Evolutionary conservation across 176 grass and related monocot species (phyloP), one percentile per base, ranked within the genome.

Genomic region (Oropetium thomaeum): DNA sequence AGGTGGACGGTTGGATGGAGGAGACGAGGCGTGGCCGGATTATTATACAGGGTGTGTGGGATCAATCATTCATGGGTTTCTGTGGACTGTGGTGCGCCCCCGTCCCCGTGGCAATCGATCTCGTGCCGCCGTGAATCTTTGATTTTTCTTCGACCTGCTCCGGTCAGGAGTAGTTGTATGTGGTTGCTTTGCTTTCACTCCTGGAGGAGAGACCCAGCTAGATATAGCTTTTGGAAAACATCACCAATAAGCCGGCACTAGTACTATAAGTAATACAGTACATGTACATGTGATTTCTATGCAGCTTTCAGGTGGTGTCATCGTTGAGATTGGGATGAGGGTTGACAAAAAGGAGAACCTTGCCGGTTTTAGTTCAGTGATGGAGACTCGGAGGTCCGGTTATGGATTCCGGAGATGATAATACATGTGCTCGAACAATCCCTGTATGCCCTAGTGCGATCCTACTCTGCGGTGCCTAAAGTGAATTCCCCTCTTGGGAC

Each of bases 101-200:
- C 45, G n/a, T 49, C 9, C n/a, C 14, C 10, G 16, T 16, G 17
- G 33, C 40, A 30, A n/a, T n/a, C 28, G 27, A 19, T 53, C n/a
- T 52, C 54, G 3, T 43, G 27, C 23, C 53, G 27, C 23, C 53
- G 40, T 84, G 67, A n/a, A 84, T 65, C 32, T 29, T n/a, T 32
- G 4, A 5, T 12, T 29, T n/a, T 84, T 51, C 17, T 73, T 73
- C 73, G 67, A 35, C 82, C 12, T 2, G 30, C 2, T 20, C 11
- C 16, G 66, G 67, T 73, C 75, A 79, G 60, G 2, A 3, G 71
- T 7, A 27, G 45, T n/a, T n/a, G n/a, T 72, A 38, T 71, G 51
- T 85, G 40, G 38, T 79, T 74, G 76, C 76, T 51, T 84, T 42
- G 43, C 73, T 32, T 70, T 70, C 65, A 63, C 43, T 71, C 70